A percentile compares a stretch with the other conserved stretches of the same genome.
These are phyloP conservation scores for Naganishia albida DNA, from an alignment of 1,284 basidiomycete genomes.

Conservation along the genomic window DNA sequence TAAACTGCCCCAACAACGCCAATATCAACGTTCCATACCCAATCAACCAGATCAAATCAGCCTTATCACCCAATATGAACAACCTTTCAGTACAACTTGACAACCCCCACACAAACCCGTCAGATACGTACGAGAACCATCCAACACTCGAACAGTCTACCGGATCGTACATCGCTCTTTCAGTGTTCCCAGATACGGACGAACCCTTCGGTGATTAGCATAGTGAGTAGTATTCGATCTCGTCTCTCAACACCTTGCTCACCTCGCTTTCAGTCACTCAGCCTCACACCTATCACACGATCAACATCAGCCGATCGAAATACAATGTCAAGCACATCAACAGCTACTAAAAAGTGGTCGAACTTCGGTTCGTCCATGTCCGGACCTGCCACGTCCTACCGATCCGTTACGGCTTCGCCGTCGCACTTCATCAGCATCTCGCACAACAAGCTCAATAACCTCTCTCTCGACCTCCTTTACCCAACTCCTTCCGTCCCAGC, in stretches of 20 bases:
- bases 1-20: constrained; percentile 6
- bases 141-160: constrained; percentile 3
- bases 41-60: background rate
- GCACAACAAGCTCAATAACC: constrained; percentile 38
- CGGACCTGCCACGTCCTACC: background rate
- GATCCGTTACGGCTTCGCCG: constrained; percentile 30
- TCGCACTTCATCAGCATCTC: constrained; percentile 36
- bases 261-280: background rate
- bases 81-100: constrained; percentile 18
- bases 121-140: constrained; percentile 16
- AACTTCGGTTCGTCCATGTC: constrained; percentile 13
- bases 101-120: constrained; percentile 4
- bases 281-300: background rate
- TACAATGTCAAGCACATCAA: constrained; percentile 7
- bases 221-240: constrained; percentile 6
- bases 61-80: constrained; percentile 19
- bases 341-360: constrained; percentile 18
- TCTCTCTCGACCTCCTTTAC: constrained; percentile 36
- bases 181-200: constrained; percentile 22
- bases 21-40: constrained; percentile 2
- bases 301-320: background rate
- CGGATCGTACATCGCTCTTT: constrained; percentile 12
- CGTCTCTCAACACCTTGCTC: background rate
- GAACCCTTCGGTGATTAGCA: constrained; percentile 28
- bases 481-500: constrained; percentile 10